These are phyloP conservation scores for Coemansia sp. DNA, from an alignment of 192 early-diverging fungal species.

Conservation along the genomic window DNA sequence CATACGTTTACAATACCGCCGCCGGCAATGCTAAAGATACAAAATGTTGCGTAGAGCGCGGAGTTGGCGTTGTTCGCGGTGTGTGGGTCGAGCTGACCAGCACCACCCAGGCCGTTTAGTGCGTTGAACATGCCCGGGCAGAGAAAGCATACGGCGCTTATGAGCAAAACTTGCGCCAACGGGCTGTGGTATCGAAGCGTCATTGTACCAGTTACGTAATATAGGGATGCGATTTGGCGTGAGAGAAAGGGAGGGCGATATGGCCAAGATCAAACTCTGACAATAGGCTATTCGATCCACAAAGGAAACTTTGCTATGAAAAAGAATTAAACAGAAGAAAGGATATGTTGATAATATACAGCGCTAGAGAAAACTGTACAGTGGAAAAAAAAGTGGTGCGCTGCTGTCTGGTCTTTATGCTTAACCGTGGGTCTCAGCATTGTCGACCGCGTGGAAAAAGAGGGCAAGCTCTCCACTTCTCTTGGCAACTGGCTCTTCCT, in stretches of 20 bases:
- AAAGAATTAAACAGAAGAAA: background rate
- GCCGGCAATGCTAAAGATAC: constrained; percentile 72
- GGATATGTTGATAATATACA: background rate
- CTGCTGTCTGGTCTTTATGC: background rate
- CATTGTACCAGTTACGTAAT: constrained; percentile 18
- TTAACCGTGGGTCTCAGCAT: background rate
- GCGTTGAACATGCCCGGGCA: constrained; percentile 83
- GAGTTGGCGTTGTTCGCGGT: constrained; percentile 73
- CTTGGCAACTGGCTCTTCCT: background rate
- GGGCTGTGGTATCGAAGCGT: constrained; percentile 60
- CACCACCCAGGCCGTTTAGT: constrained; percentile 67
- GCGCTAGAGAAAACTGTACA: background rate
- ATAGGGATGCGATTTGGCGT: constrained; percentile 4
- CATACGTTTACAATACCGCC: constrained; percentile 80
- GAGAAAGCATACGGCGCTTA: constrained; percentile 74
- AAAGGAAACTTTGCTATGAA: background rate
- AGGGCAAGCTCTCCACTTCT: background rate
- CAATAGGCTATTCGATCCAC: background rate
- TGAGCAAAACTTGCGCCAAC: constrained; percentile 67
- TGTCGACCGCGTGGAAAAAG: background rate
- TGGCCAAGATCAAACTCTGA: background rate
- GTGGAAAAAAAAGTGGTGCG: background rate
- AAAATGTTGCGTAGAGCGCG: constrained; percentile 74
- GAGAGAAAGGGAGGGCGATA: background rate
- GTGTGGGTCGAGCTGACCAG: constrained; percentile 62